Evolutionary conservation across 1,139 yeast species (phyloP), one percentile per base, ranked within the genome.

Genomic region (Geotrichum cucujoidarum): DNA sequence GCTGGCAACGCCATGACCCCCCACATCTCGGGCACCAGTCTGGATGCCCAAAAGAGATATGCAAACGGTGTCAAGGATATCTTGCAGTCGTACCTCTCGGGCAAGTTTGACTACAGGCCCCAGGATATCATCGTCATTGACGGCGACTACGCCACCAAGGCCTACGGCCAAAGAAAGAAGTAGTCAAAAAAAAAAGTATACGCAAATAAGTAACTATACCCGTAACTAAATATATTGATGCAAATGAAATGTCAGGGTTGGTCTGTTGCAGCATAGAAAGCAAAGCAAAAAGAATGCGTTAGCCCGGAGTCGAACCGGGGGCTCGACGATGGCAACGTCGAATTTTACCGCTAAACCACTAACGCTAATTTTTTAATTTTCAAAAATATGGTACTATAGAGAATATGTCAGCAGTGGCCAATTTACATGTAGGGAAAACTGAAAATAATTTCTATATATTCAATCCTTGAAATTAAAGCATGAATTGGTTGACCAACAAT

Each of bases 1-100:
- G 83, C 78, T 36, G 92, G 92, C 57, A 85, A 85, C 61, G 92
- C 92, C 52, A 83, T 85, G 92, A 82, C 88, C 47, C 90, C 92
- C 27, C 95, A 85, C 63, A 77, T 81, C 55, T 79, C 87, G 49
- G 95, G 95, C 53, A 81, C 92, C 31, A 80, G 87, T 43, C 70
- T 85, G 57, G 94, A 84, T 65, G 92, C 95, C 40, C 94, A 85
- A 70, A 71, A 72, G 37, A 75, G 94, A 60, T 85, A 85, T 60
- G 79, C 92, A 24, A 67, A 66, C 18, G 95, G 95, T 49, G 81
- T 81, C 44, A 76, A 80, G 70, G 69, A 68, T 55, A 83, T 85
- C 58, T 75, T 85, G 68, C 71, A 74, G 50, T 74, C 80, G 36
- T 84, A 78, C 70, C 78, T 85, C 64, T 61, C 76, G 49, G 78